These are phyloP conservation scores for Eragrostis curvula DNA, from an alignment of 176 grass and related monocot genomes.

Conservation along the genomic window DNA sequence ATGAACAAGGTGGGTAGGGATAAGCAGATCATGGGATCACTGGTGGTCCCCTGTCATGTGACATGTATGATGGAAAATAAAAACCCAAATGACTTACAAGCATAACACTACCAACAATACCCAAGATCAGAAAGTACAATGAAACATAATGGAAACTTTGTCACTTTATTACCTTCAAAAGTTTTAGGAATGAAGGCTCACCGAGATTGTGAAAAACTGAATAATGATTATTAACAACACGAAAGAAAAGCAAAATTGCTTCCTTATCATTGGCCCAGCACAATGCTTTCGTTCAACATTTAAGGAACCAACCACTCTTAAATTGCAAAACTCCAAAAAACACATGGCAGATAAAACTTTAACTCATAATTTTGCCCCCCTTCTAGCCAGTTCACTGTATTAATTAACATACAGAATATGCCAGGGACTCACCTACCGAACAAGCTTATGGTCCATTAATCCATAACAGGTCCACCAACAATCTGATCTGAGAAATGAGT, in stretches of 20 bases:
- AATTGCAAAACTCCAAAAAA: conserved; percentile 22
- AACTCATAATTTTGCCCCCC: conserved; percentile 20
- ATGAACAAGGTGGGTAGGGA: neutral
- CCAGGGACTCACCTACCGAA: conserved; percentile 34
- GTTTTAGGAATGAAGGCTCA: neutral
- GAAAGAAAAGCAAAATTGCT: neutral
- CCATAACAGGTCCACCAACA: conserved; percentile 1
- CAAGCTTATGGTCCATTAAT: conserved; percentile 7
- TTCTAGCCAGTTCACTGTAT: conserved; percentile 2
- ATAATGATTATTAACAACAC: neutral
- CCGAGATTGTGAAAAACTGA: neutral
- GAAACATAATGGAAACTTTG: neutral
- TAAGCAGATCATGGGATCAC: conserved; percentile 12
- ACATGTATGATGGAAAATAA: conserved; percentile 8
- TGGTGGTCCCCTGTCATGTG: conserved; percentile 23
- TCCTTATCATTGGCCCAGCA: neutral
- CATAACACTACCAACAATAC: conserved; percentile 23
- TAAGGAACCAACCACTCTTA: conserved; percentile 21
- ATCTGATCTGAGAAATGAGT: conserved; percentile 35
- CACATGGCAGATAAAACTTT: conserved; percentile 18
- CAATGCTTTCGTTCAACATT: conserved; percentile 11
- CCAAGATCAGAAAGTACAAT: neutral
- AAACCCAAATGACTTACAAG: neutral
- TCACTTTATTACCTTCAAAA: neutral
- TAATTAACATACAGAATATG: conserved; percentile 30